Evolutionary conservation across 768 basidiomycete species (phyloP), one percentile per base, ranked within the genome.

Genomic region (Lepiota brunneoincarnata): DNA sequence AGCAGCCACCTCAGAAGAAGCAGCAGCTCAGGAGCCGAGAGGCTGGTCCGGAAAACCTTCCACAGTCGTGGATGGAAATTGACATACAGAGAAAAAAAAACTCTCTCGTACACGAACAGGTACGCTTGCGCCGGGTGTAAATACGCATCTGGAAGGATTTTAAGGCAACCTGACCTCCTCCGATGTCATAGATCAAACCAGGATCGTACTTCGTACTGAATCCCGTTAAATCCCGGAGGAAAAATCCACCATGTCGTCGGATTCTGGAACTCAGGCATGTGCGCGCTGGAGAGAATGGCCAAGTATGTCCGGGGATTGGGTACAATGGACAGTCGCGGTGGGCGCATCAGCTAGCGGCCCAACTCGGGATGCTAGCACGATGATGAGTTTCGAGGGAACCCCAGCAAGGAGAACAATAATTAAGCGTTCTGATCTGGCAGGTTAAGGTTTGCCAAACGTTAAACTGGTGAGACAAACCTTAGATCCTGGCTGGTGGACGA

Each of bases 391-490:
- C 31, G 31, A 31, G 31, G 31, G 31, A 9, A 4, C 31, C 31
- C 31, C 31, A 31, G 31, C 31, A 9, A 10, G 31, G 31, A 31
- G 31, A 31, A 31, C 31, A 31, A 31, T 31, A 31, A 31, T 45
- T 35, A 34, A 47, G 45, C 17, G 31, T 47, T 17, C 12, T n/a
- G 12, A 15, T 21, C 31, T 14, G 12, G 41, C 38, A 15, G 35
- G n/a, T 15, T 44, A 52, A 43, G 42, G 51, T 52, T 40, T 23
- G 23, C 31, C n/a, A 44, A 44, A 52, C 15, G 51, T 35, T 52
- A 45, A 41, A 44, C 17, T 6, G 44, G 23, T 3, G 15, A 5
- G 42, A 43, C 35, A 36, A 52, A 52, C 51, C 42, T 52, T 52
- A 52, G 51, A 52, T 52, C 42, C 24, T 11, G 1, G 9, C 3